phyloP scores from a whole-genome alignment of 306 rosid genomes.

The Trifolium repens region DNA sequence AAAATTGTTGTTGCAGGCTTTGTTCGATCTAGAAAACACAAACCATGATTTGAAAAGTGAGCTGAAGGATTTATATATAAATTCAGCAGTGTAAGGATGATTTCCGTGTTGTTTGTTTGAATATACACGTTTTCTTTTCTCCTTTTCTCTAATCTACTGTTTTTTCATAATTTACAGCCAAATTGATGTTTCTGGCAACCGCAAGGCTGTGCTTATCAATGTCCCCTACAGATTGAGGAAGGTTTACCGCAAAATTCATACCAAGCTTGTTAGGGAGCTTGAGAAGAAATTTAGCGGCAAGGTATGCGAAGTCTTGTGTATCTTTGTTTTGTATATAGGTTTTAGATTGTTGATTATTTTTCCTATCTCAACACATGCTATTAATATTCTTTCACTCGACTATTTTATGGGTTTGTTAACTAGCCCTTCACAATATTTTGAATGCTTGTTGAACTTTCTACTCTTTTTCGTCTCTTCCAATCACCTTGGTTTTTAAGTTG shows the following conservation, averaged over 20 bases:
- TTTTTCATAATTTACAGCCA: constrained; percentile 54
- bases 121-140: background rate
- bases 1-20: constrained; percentile 48
- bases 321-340: background rate
- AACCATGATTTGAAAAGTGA: constrained; percentile 89
- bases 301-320: constrained; percentile 44
- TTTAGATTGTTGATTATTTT: background rate
- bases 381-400: background rate
- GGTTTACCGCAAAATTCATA: constrained; percentile 77
- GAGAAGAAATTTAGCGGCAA: constrained; percentile 93
- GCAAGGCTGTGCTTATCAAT: constrained; percentile 83
- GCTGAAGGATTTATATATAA: constrained; percentile 85
- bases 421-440: constrained; percentile 34
- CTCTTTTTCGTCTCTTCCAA: background rate
- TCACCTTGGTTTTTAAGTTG: background rate
- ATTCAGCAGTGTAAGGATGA: constrained; percentile 74
- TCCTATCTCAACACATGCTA: background rate
- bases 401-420: constrained; percentile 1
- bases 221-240: constrained; percentile 82
- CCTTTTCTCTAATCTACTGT: background rate
- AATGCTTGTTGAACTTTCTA: background rate
- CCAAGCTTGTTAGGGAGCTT: constrained; percentile 86
- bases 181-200: constrained; percentile 72
- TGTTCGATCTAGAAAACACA: constrained; percentile 79
- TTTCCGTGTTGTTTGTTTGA: background rate